Evolutionary conservation across 345 rosid genomes (phyloP).

Genomic region (Acer campestre): DNA sequence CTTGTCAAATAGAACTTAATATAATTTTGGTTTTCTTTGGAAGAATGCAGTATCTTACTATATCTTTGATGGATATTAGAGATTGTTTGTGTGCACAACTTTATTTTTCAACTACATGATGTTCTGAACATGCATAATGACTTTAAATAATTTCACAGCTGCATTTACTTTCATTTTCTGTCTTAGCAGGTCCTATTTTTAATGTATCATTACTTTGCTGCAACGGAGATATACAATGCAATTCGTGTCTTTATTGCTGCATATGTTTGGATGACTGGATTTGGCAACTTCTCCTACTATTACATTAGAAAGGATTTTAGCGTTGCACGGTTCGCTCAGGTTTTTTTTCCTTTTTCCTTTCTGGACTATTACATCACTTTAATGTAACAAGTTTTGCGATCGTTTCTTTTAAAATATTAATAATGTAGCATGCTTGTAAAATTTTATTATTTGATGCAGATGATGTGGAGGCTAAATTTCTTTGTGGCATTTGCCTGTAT

Average conservation of each 20-base stretch:
- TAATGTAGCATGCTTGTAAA: constrained; percentile 19
- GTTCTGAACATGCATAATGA: background rate
- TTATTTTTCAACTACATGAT: background rate
- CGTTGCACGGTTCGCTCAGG: constrained; percentile 91
- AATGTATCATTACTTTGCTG: constrained; percentile 98
- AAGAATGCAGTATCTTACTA: background rate
- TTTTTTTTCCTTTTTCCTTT: constrained; percentile 28
- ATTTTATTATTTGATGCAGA: constrained; percentile 57
- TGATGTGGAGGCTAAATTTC: constrained; percentile 99
- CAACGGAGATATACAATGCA: constrained; percentile 88
- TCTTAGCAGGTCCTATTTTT: constrained; percentile 82
- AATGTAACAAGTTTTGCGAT: constrained; percentile 9
- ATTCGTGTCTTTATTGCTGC: constrained; percentile 96
- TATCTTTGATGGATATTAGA: constrained; percentile 11
- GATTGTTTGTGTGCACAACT: constrained; percentile 11
- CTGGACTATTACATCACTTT: constrained; percentile 6
- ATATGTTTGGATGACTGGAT: constrained; percentile 99
- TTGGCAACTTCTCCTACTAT: constrained; percentile 96
- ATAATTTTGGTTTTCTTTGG: background rate
- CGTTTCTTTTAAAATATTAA: background rate
- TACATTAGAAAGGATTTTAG: constrained; percentile 95
- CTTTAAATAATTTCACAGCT: constrained; percentile 3
- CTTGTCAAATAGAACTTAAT: background rate
- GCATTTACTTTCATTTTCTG: constrained; percentile 14
- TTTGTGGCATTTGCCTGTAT: constrained; percentile 88